Evolutionary conservation across 2,329 filamentous ascomycete genomes (phyloP), one percentile per base, ranked within the genome.

Genomic region (Hymenoscyphus fraxineus): DNA sequence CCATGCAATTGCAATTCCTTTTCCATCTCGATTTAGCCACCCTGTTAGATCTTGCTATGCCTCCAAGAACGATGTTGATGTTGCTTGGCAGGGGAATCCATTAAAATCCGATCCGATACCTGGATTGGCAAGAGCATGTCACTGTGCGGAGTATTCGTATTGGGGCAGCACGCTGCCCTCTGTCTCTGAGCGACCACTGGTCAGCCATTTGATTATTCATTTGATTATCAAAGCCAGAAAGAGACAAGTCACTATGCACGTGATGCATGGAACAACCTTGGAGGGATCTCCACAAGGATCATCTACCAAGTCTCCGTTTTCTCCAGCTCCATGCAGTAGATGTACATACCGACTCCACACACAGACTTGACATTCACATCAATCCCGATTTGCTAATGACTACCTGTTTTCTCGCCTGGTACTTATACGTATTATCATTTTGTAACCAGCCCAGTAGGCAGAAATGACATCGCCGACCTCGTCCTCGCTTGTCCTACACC

Each of bases 281-380:
- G 6, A 57, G 62, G 38, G 67, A 70, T 70, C 69, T 59, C 15
- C 65, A 19, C 59, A 65, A 55, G 65, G 67, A 68, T 66, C 35
- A 10, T 7, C 35, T 35, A 6, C 35, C 35, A 35, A 10, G 22
- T 55, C 61, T 54, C n/a, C n/a, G 10, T 5, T 4, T 27, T 54
- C 47, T 54, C 47, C 19, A 54, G 19, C 19, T 54, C 47, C 19
- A n/a, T 19, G 1, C 54, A 7, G 44, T 51, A 56, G n/a, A n/a
- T 15, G 16, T 15, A 9, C 15, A 27, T 32, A 13, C 57, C 57
- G 15, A 58, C 9, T 10, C n/a, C 27, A 16, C 54, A 57, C 54
- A 22, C n/a, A 27, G 27, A 27, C 27, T 27, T 27, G 27, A 35
- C 35, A 35, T 35, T 10, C 35, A 35, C 35, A 35, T 10, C 35